phyloP scores from a whole-genome alignment of 768 basidiomycete species.

The Russula abietina region DNA sequence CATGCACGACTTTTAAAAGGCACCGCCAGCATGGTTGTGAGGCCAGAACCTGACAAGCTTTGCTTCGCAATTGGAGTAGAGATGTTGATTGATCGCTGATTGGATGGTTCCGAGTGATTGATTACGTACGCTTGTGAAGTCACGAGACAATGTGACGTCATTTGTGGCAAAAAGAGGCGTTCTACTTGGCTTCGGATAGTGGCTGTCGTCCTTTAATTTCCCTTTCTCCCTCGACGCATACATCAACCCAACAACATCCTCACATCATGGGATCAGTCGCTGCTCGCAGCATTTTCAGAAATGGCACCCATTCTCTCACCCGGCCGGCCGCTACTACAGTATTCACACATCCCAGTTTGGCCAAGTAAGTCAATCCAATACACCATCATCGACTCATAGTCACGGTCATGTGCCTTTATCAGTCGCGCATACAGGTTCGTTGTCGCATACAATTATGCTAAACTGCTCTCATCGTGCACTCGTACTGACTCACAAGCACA shows the following conservation, averaged over 20 bases:
- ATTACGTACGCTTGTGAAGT: not conserved
- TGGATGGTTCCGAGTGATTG: not conserved
- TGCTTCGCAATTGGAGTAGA: not conserved
- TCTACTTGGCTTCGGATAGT: no score
- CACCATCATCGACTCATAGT: not conserved
- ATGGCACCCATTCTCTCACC: slow-evolving; percentile 21
- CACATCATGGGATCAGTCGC: slow-evolving; percentile 9
- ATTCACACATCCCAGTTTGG: not conserved
- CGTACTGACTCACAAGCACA: slow-evolving; percentile 2
- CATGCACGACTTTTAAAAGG: slow-evolving; percentile 7
- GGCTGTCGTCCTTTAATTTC: not conserved
- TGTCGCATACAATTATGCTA: not conserved
- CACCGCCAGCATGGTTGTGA: not conserved
- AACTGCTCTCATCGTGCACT: not conserved
- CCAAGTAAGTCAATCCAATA: slow-evolving; percentile 4
- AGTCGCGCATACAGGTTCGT: slow-evolving; percentile 21
- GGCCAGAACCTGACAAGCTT: not conserved
- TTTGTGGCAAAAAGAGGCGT: not conserved
- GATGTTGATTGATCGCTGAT: no score
- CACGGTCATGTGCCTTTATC: not conserved
- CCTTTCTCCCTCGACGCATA: not conserved
- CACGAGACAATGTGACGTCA: slow-evolving; percentile 17
- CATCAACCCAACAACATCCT: not conserved
- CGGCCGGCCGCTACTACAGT: slow-evolving; percentile 12
- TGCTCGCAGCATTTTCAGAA: slow-evolving; percentile 21